Evolutionary conservation across 345 rosid species (phyloP).

Genomic region (Eucalyptus virginea): DNA sequence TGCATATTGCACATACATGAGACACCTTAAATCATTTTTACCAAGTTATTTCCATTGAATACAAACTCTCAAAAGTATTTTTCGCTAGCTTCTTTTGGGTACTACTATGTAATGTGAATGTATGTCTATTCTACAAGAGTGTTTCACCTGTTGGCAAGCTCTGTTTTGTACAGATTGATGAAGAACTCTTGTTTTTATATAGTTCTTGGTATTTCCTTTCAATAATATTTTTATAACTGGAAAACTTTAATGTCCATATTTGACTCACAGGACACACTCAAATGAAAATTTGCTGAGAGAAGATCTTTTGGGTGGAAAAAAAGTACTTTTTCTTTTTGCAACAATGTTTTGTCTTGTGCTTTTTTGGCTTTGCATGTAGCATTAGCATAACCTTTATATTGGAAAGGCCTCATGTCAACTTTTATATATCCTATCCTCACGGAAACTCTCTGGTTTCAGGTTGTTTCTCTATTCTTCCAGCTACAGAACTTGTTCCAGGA

Average conservation of each 20-base stretch:
- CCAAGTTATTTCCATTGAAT: neutral
- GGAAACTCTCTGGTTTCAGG: constrained; percentile 33
- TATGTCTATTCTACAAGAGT: neutral
- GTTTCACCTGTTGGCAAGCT: neutral
- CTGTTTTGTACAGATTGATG: neutral
- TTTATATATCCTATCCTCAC: neutral
- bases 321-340: neutral
- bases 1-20: neutral
- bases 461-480: constrained; percentile 93
- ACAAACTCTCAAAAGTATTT: neutral
- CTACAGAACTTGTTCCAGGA: constrained; percentile 94
- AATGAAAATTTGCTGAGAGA: neutral
- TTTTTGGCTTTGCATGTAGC: neutral
- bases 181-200: neutral
- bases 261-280: neutral
- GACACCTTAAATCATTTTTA: neutral
- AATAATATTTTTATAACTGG: neutral
- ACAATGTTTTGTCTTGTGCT: neutral
- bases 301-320: neutral
- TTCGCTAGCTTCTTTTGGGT: neutral
- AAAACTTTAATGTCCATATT: neutral
- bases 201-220: neutral
- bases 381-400: neutral
- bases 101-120: neutral
- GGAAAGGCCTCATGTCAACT: neutral